Evolutionary conservation across 176 grass and related monocot species (phyloP), one percentile per base, ranked within the genome.

Genomic region (Bonia amplexicaulis): DNA sequence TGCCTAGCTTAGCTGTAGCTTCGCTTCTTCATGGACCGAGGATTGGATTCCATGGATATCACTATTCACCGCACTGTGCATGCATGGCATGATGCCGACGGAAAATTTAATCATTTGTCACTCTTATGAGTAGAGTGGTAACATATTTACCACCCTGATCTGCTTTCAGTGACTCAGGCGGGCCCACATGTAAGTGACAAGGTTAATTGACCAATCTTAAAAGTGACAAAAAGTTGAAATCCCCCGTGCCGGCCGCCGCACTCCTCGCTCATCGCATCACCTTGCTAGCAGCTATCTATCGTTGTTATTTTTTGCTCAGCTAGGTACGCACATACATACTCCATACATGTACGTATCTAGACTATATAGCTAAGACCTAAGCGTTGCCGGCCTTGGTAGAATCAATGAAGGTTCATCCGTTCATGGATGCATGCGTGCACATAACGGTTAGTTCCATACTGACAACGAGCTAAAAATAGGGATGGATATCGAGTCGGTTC

Each of bases 21-120:
- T 40, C 17, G 44, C 52, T 59, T 53, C 46, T 68, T 53, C 46
- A 35, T 72, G 82, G 70, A 60, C 75, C 27, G 59, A 89, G 83
- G 78, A 90, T 90, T 90, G 83, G 88, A 90, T 90, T 90, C 88
- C 88, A 45, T 47, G 35, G 53, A 4, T 11, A n/a, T 12, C 71
- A 55, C 77, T 81, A n/a, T 47, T 80, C 25, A 13, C 17, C 11
- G 77, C 60, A 13, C 68, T 49, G 77, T 85, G 76, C 49, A 39
- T 29, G 48, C 37, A 83, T 20, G 75, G 10, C 67, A 57, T 73
- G 37, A 54, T 82, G 42, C 54, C n/a, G n/a, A n/a, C n/a, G n/a
- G n/a, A n/a, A n/a, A n/a, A n/a, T n/a, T n/a, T n/a, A n/a, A n/a
- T n/a, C n/a, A n/a, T n/a, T n/a, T n/a, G n/a, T n/a, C n/a, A n/a